These are phyloP conservation scores for Arctium lappa DNA, from an alignment of 129 eudicot species.

Conservation along the genomic window DNA sequence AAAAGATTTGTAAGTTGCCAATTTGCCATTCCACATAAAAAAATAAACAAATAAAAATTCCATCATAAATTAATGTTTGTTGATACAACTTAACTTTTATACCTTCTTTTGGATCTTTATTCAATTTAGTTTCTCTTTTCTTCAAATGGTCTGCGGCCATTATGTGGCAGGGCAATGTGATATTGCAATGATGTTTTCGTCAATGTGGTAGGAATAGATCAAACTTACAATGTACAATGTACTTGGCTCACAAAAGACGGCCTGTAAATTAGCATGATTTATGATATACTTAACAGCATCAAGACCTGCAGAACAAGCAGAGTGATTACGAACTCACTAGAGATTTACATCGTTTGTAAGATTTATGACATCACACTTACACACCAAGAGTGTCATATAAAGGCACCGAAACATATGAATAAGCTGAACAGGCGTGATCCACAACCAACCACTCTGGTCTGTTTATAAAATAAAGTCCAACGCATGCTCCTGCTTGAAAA, in stretches of 20 bases:
- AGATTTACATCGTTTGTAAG: neutral
- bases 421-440: constrained; percentile 95
- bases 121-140: neutral
- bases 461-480: constrained; percentile 84
- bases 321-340: neutral
- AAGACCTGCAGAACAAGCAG: constrained; percentile 60
- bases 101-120: no score
- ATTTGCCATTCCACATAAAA: neutral
- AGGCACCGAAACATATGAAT: constrained; percentile 90
- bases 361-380: constrained; percentile 39
- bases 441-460: constrained; percentile 96
- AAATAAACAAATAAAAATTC: neutral
- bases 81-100: no score
- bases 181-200: no score
- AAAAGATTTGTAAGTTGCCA: constrained; percentile 12
- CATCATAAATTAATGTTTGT: neutral
- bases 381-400: constrained; percentile 97
- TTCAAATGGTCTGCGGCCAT: neutral
- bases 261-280: constrained; percentile 84
- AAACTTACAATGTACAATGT: constrained; percentile 83
- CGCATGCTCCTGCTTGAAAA: constrained; percentile 59
- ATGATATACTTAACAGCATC: constrained; percentile 90
- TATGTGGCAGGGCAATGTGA: no score
- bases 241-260: constrained; percentile 81
- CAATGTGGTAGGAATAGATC: neutral